These are phyloP conservation scores for Aspergillus proliferans DNA, from an alignment of 2,329 filamentous ascomycete species.

Conservation along the genomic window DNA sequence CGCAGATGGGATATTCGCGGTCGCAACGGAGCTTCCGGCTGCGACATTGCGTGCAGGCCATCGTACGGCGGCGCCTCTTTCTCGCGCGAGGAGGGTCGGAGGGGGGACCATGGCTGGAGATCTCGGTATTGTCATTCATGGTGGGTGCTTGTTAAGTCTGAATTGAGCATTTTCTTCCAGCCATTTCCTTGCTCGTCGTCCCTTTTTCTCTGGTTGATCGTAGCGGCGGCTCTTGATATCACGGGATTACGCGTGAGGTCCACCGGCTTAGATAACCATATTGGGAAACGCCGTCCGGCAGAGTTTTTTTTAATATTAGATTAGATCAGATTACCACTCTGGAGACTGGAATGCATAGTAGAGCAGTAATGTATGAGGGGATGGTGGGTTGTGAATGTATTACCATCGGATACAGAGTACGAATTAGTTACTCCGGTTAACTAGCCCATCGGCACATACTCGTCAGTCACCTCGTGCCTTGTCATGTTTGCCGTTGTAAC, in stretches of 20 bases:
- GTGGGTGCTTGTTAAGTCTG: neutral
- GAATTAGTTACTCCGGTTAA: too few relatives aligned
- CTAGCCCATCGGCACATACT: neutral
- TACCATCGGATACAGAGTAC: too few relatives aligned
- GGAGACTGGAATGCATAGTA: too few relatives aligned
- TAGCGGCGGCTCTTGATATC: neutral
- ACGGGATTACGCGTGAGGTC: conserved; percentile 13
- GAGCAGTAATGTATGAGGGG: too few relatives aligned
- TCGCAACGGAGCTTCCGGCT: conserved; percentile 39
- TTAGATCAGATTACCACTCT: too few relatives aligned
- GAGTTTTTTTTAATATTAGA: too few relatives aligned
- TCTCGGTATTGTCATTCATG: conserved; percentile 4
- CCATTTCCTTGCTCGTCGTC: neutral
- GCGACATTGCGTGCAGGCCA: conserved; percentile 39
- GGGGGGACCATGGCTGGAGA: neutral
- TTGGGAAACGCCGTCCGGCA: neutral
- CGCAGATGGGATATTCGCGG: conserved; percentile 36
- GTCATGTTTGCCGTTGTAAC: too few relatives aligned
- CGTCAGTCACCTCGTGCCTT: neutral
- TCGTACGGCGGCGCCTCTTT: conserved; percentile 34
- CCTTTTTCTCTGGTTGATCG: too few relatives aligned
- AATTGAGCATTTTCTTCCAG: neutral
- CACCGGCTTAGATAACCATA: conserved; percentile 4
- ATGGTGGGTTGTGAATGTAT: too few relatives aligned
- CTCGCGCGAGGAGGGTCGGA: conserved; percentile 22